phyloP scores from a whole-genome alignment of 2,329 filamentous ascomycete genomes.

The Fusarium pseudonygamai region DNA sequence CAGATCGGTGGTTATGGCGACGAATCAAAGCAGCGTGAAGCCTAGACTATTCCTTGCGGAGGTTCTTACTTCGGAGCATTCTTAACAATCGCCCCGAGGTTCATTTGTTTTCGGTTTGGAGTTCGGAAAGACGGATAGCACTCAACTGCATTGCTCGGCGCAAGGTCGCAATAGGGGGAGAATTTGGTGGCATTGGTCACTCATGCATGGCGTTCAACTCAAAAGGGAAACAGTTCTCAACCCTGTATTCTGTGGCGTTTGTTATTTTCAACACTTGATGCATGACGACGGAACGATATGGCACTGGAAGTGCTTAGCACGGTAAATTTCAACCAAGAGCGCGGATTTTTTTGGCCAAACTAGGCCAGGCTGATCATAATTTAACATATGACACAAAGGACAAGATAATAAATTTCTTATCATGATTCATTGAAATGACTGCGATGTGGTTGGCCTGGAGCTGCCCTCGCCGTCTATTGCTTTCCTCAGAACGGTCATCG shows the following conservation, averaged over 20 bases:
- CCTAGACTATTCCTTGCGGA: slow-evolving; percentile 21
- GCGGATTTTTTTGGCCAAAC: slow-evolving; percentile 41
- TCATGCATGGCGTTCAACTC: slow-evolving; percentile 37
- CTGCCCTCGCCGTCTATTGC: slow-evolving; percentile 47
- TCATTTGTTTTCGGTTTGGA: slow-evolving; percentile 14
- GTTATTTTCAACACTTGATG: slow-evolving; percentile 43
- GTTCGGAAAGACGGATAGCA: slow-evolving; percentile 34
- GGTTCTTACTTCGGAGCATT: slow-evolving; percentile 14
- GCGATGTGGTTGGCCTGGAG: slow-evolving; percentile 31
- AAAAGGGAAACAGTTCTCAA: slow-evolving; percentile 46
- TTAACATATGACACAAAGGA: neutral
- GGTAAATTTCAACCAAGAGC: neutral
- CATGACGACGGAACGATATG: slow-evolving; percentile 13
- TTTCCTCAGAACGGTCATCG: slow-evolving; percentile 78
- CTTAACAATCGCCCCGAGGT: slow-evolving; percentile 34
- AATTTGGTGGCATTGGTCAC: neutral
- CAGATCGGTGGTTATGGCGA: slow-evolving; percentile 66
- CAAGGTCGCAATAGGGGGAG: slow-evolving; percentile 5
- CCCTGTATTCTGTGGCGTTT: slow-evolving; percentile 44
- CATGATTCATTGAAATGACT: neutral
- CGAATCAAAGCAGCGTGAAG: slow-evolving; percentile 56
- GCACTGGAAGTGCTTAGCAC: slow-evolving; percentile 2
- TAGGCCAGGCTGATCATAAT: slow-evolving; percentile 36
- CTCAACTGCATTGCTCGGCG: slow-evolving; percentile 47
- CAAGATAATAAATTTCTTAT: neutral